Evolutionary conservation across 139 green algal genomes (phyloP).

Genomic region (Pseudopediastrum boryanum): DNA sequence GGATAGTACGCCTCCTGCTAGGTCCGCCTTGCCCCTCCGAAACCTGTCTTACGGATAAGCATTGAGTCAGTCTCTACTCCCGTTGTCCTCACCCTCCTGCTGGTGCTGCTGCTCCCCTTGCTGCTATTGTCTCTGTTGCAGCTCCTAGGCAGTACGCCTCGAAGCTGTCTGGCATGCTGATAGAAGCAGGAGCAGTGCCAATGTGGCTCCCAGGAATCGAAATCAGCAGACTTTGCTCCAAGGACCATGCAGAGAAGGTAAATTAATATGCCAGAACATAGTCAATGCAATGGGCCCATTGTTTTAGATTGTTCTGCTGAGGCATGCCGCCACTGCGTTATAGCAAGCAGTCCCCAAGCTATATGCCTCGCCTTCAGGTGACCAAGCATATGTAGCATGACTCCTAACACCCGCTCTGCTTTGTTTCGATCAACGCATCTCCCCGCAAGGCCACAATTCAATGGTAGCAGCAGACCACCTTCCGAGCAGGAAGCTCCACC

Average conservation of each 20-base stretch:
- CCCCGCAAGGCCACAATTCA: too few relatives aligned
- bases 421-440: too few relatives aligned
- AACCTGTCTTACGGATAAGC: background rate
- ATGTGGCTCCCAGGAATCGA: slow-evolving; percentile 66
- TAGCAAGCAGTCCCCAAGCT: background rate
- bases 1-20: background rate
- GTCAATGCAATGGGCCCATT: background rate
- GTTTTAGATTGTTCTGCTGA: background rate
- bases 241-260: slow-evolving; percentile 8
- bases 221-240: slow-evolving; percentile 45
- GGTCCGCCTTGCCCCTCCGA: background rate
- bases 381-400: background rate
- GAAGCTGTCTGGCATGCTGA: slow-evolving; percentile 57
- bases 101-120: background rate
- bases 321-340: background rate
- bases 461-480: too few relatives aligned
- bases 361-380: background rate
- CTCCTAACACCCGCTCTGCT: background rate
- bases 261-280: background rate
- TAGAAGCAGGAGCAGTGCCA: slow-evolving; percentile 58
- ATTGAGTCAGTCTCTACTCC: background rate
- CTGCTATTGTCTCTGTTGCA: slow-evolving; percentile 14
- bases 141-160: slow-evolving; percentile 70
- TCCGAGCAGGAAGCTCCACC: too few relatives aligned
- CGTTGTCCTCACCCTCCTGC: background rate